phyloP scores from a whole-genome alignment of 2,329 filamentous ascomycete genomes.

The Plenodomus tracheiphilus region DNA sequence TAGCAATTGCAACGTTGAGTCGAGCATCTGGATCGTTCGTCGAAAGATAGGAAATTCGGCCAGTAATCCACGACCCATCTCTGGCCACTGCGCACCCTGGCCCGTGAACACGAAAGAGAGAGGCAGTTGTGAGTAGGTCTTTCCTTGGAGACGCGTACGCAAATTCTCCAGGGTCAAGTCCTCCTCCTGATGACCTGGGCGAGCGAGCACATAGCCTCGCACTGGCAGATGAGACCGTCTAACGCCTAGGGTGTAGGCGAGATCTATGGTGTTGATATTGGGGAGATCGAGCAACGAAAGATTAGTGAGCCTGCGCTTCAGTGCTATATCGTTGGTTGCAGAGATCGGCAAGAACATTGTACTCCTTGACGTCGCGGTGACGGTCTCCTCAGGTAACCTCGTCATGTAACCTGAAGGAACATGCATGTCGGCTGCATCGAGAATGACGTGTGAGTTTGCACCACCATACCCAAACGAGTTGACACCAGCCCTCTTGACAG shows the following conservation, averaged over 20 bases:
- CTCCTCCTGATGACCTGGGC: no score
- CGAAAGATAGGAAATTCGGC: background rate
- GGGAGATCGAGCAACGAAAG: no score
- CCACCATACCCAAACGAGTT: slow-evolving; percentile 35
- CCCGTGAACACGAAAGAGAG: background rate
- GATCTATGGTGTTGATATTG: no score
- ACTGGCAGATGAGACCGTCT: background rate
- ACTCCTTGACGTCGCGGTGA: no score
- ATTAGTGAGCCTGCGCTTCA: background rate
- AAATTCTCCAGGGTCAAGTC: no score
- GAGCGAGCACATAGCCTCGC: background rate
- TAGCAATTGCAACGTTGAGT: background rate
- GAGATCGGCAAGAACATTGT: background rate
- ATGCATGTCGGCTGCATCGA: slow-evolving; percentile 9
- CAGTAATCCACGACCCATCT: background rate
- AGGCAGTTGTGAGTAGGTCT: background rate
- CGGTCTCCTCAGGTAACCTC: no score
- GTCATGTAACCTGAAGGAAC: no score
- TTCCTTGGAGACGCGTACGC: no score
- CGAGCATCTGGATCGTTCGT: background rate
- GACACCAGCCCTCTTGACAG: slow-evolving; percentile 13
- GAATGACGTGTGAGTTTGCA: slow-evolving; percentile 4
- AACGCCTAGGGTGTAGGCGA: background rate
- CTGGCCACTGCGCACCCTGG: background rate
- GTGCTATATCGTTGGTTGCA: background rate